Evolutionary conservation across 2,329 filamentous ascomycete species (phyloP).

Genomic region (Calonectria crousiana): DNA sequence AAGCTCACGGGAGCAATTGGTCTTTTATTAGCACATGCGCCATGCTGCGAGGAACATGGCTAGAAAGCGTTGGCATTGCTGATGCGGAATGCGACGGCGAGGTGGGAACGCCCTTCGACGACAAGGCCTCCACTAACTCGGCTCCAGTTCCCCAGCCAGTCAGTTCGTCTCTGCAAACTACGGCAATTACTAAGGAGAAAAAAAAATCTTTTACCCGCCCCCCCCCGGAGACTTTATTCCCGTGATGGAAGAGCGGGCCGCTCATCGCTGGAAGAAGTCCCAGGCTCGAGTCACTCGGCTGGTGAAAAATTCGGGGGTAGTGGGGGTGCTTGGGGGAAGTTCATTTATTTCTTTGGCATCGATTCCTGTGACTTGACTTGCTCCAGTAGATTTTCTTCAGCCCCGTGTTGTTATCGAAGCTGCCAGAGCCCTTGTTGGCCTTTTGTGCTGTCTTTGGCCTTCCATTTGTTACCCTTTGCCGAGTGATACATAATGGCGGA

Average conservation of each 20-base stretch:
- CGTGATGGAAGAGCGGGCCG: slow-evolving; percentile 2
- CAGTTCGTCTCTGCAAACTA: background rate
- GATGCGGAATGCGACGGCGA: background rate
- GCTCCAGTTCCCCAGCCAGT: background rate
- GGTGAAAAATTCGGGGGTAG: slow-evolving; percentile 17
- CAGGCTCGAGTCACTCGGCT: background rate
- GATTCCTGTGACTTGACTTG: background rate
- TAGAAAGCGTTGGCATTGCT: background rate
- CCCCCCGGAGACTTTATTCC: background rate
- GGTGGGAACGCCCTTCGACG: background rate
- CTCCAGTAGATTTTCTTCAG: background rate
- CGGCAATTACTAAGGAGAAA: background rate
- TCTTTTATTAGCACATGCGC: background rate
- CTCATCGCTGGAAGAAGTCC: background rate
- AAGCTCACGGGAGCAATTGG: background rate
- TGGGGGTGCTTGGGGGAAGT: slow-evolving; percentile 1
- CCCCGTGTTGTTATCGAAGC: background rate
- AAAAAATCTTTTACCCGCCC: background rate
- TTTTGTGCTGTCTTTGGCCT: background rate
- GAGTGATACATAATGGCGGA: slow-evolving; percentile 8
- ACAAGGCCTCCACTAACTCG: background rate
- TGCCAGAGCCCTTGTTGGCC: background rate
- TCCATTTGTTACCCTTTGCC: background rate
- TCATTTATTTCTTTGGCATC: background rate
- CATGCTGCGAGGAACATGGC: background rate